Percentiles rank a stretch among this genome's conserved stretches.
Conservation (phyloP, 2,329 filamentous ascomycete species). For the Curvularia sp. region DNA sequence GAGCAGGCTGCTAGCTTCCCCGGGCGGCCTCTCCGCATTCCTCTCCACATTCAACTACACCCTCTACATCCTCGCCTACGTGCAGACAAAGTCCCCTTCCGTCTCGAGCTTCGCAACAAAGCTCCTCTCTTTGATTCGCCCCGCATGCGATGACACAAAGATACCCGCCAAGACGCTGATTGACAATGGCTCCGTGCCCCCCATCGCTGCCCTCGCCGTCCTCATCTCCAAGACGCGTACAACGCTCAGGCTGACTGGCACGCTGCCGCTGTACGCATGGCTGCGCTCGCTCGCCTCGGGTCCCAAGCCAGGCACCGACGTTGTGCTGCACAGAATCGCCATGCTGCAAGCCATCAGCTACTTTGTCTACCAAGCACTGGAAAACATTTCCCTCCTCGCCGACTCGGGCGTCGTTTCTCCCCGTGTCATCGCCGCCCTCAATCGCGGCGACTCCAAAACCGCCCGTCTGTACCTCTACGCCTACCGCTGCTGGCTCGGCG, state of each 20-base stretch:
- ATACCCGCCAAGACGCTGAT: slow-evolving; percentile 35
- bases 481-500: slow-evolving; percentile 54
- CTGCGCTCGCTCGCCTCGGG: slow-evolving; percentile 51
- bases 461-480: slow-evolving; percentile 50
- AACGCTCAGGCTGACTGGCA: slow-evolving; percentile 54
- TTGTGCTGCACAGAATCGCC: slow-evolving; percentile 52
- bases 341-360: slow-evolving; percentile 53
- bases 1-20: slow-evolving; percentile 52
- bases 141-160: slow-evolving; percentile 36
- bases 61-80: slow-evolving; percentile 55
- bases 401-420: slow-evolving; percentile 51
- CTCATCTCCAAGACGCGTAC: slow-evolving; percentile 53
- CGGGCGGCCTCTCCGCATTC: slow-evolving; percentile 54
- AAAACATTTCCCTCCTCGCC: slow-evolving; percentile 54
- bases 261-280: slow-evolving; percentile 56
- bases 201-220: slow-evolving; percentile 46
- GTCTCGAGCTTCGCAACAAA: slow-evolving; percentile 37
- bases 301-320: slow-evolving; percentile 52
- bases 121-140: slow-evolving; percentile 46
- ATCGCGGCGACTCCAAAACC: slow-evolving; percentile 45
- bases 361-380: slow-evolving; percentile 53
- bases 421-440: slow-evolving; percentile 46
- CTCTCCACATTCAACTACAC: slow-evolving; percentile 58
- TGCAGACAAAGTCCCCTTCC: slow-evolving; percentile 50
- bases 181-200: slow-evolving; percentile 39